Evolutionary conservation across 306 rosid species (phyloP), one percentile per base, ranked within the genome.

Genomic region (Prosopis cineraria): DNA sequence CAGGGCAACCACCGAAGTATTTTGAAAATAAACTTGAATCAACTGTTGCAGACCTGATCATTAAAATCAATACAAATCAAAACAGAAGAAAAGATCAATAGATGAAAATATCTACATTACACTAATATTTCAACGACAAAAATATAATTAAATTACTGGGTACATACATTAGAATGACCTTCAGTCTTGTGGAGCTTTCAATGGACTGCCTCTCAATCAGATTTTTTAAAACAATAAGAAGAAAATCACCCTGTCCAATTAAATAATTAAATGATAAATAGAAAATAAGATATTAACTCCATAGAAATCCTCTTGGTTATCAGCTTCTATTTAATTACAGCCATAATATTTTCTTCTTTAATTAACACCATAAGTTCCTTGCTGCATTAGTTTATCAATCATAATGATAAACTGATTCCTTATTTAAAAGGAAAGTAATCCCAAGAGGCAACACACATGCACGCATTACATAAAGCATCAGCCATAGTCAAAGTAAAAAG

Each of bases 21-120:
- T 83, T 88, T 50, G 98, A 94, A 88, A 94, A 94, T 75, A 89
- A 89, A 85, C 86, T 80, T 83, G 98, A 90, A 87, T 94, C 98
- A 84, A 94, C 96, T 44, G 98, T 94, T 47, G 98, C 98, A 48
- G 98, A 94, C 98, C 98, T 93, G 88, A 64, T 55, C 76, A 77
- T 68, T 56, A 33, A 62, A 74, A 68, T 40, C 31, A 69, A 59
- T 62, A 64, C n/a, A 63, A 59, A 66, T 73, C 62, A 78, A 25
- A 75, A 75, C 41, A 13, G 22, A 70, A 62, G 34, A 53, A 9
- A 58, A 67, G 53, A 50, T 29, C 36, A 77, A 69, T 39, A 12
- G 59, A 75, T 36, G 44, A 48, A 69, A 31, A 11, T 30, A 58
- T 47, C 37, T 22, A 10, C 45, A 31, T 56, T 65, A 20, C 36